A percentile compares a stretch with the other conserved stretches of the same genome.
phyloP scores from a whole-genome alignment of 306 rosid genomes.

The Quillaja saponaria region DNA sequence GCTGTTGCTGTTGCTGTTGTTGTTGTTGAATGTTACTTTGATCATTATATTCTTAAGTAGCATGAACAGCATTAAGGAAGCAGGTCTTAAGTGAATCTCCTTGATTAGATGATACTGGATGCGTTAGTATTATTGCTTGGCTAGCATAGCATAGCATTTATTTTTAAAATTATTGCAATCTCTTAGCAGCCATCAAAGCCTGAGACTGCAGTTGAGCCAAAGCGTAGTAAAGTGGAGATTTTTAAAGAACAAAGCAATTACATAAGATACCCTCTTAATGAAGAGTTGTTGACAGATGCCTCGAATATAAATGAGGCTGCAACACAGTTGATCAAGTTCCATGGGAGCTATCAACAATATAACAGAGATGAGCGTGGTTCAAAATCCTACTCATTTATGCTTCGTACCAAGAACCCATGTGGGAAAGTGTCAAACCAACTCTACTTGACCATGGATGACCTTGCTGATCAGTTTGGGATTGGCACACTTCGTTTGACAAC shows the following conservation, averaged over 20 bases:
- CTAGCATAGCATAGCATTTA: too few species aligned
- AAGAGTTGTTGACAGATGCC: constrained; percentile 82
- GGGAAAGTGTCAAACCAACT: constrained; percentile 87
- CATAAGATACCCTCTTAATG: constrained; percentile 89
- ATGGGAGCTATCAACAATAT: constrained; percentile 95
- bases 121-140: too few species aligned
- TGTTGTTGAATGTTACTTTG: too few species aligned
- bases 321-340: constrained; percentile 88
- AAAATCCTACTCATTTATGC: constrained; percentile 87
- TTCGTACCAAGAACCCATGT: constrained; percentile 92
- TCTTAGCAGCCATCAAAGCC: constrained; percentile 62
- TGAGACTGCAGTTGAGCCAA: constrained; percentile 51
- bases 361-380: constrained; percentile 86
- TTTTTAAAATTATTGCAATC: too few species aligned
- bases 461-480: constrained; percentile 96
- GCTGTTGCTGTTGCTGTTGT: too few species aligned
- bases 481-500: constrained; percentile 97
- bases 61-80: too few species aligned
- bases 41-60: too few species aligned
- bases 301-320: constrained; percentile 92
- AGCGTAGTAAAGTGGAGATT: constrained; percentile 96
- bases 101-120: too few species aligned
- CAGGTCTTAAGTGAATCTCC: too few species aligned
- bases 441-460: constrained; percentile 98
- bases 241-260: constrained; percentile 90